Base-by-base conservation (phyloP, 768 basidiomycete species). In the Russula sp. region DNA sequence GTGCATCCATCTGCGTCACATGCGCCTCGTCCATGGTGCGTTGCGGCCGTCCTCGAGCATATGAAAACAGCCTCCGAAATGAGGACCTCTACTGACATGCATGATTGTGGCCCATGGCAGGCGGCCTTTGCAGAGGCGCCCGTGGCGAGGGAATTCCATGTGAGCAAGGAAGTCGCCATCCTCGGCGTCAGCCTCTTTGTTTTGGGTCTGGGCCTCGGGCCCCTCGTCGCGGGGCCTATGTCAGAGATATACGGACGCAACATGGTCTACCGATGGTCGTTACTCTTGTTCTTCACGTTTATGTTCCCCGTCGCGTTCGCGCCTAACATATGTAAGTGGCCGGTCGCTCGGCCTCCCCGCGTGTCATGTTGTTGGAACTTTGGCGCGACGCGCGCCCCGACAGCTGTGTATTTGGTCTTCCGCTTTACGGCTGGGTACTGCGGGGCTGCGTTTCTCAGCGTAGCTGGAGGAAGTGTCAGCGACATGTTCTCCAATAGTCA, bases 261-360 rank as follows among this genome's bases (percentile, higher is more conserved):
- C 59, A 71, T 78, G 47, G 80, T 91, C 13, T 90, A 92, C 70
- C 76, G 78, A 13, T 67, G 78, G 3, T 86, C 87, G 0, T 91
- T 86, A 65, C 65, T 75, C 1, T 66, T 83, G 5, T 85, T 89
- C 71, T 83, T 88, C 68, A 69, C 82, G 1, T 79, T 87, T 59
- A 83, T 84, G 20, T 87, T 86, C 69, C 86, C 88, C 0, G 84
- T 89, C 6, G 87, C 88, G 1, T 91, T 93, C 64, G 81, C 88
- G 1, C 84, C 83, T 4, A 78, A 89, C 67, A 79, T 84, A 27
- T 79, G 86, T 86, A 55, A 52, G 82, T 74, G 35, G 27, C 14
- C 16, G 13, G 16, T 35, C 11, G 11, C 7, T 51, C 18, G 11
- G 37, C 37, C 44, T 9, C 16, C 11, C n/a, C 8, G 9, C 32